These are phyloP conservation scores for Vigna mungo DNA, from an alignment of 306 rosid genomes.

Conservation along the genomic window DNA sequence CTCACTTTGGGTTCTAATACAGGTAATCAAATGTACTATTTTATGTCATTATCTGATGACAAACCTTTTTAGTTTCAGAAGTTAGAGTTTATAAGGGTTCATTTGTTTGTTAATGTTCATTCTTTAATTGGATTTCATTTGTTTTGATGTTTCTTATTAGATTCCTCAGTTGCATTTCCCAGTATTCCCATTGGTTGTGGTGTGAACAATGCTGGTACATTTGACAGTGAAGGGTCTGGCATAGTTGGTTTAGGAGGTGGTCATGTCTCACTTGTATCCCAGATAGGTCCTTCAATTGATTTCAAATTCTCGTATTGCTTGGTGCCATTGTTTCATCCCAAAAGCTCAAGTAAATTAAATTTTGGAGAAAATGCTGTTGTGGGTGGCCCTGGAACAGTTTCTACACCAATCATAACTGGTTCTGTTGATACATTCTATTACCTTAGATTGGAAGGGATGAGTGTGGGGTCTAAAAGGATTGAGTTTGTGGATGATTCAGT, in stretches of 20 bases:
- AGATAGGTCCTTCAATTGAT: not conserved
- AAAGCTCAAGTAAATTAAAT: not conserved
- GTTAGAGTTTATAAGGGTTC: too few relatives aligned
- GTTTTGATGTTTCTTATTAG: not conserved
- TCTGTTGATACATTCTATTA: not conserved
- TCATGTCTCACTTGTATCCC: not conserved
- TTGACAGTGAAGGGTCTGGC: not conserved
- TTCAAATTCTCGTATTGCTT: conserved; percentile 10
- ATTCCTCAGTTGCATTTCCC: not conserved
- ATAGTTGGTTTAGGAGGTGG: conserved; percentile 19
- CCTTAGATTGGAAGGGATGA: conserved; percentile 2
- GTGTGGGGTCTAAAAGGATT: not conserved
- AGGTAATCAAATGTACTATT: not conserved
- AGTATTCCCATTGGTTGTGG: conserved; percentile 9
- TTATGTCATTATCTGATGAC: not conserved
- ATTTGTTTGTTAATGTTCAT: too few relatives aligned
- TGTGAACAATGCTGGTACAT: conserved; percentile 1
- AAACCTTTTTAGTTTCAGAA: too few relatives aligned
- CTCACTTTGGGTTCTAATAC: not conserved
- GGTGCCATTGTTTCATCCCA: not conserved
- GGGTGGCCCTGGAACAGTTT: not conserved
- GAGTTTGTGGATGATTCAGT: not conserved
- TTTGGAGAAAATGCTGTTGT: not conserved
- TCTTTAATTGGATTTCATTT: too few relatives aligned
- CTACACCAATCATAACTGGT: not conserved